Conservation (phyloP, 164 flowering plant genomes). For the Magnolia kwangsiensis region DNA sequence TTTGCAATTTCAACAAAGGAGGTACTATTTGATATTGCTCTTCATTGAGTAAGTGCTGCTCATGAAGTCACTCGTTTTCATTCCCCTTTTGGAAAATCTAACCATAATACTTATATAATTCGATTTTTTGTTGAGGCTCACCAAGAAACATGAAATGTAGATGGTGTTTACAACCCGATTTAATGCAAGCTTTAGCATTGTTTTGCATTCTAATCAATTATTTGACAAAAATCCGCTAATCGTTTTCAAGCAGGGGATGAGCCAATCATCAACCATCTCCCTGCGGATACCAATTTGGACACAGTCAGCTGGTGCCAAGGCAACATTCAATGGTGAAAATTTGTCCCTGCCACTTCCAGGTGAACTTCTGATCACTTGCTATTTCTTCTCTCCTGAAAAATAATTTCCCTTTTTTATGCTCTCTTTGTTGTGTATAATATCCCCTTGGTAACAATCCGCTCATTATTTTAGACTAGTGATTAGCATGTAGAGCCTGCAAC, state of each 20-base stretch:
- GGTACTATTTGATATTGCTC: constrained; percentile 21
- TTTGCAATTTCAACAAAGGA: constrained; percentile 40
- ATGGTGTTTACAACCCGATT: background rate
- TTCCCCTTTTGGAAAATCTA: background rate
- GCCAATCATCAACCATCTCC: constrained; percentile 44
- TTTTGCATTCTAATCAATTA: background rate
- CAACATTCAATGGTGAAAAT: constrained; percentile 42
- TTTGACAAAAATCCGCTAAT: background rate
- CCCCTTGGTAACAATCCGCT: background rate
- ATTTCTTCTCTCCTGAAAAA: background rate
- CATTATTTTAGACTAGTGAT: no score
- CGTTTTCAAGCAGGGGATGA: constrained; percentile 27
- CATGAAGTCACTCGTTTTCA: background rate
- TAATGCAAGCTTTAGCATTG: background rate
- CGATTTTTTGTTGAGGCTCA: background rate
- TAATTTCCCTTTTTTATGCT: background rate
- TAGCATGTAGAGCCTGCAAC: no score
- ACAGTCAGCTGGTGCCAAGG: constrained; percentile 42
- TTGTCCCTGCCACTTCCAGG: constrained; percentile 59
- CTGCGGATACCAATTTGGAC: constrained; percentile 81
- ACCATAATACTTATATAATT: background rate
- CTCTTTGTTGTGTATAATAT: no score
- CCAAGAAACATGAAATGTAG: background rate
- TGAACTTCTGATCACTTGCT: constrained; percentile 8
- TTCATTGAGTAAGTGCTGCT: background rate